phyloP scores from a whole-genome alignment of 116 monocot species.

The Phalaenopsis hybrid region DNA sequence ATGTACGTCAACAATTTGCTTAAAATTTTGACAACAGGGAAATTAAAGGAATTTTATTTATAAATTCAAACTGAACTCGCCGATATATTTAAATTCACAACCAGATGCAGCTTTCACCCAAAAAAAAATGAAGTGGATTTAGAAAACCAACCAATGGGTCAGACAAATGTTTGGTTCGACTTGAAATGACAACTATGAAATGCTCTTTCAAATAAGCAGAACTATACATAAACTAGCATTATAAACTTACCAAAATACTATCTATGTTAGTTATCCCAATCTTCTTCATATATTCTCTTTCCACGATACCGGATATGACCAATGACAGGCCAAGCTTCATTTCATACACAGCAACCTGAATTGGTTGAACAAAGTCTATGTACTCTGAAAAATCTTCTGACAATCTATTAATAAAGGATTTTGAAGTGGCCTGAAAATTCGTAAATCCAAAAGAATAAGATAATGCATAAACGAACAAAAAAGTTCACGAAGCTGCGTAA shows the following conservation, averaged over 20 bases:
- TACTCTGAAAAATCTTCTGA: slow-evolving; percentile 67
- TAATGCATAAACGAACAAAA: neutral
- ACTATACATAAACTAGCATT: neutral
- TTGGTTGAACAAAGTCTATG: slow-evolving; percentile 71
- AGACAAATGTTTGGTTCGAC: neutral
- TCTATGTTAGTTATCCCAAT: slow-evolving; percentile 24
- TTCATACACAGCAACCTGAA: slow-evolving; percentile 90
- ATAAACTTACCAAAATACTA: slow-evolving; percentile 45
- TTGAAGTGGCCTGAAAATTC: slow-evolving; percentile 38
- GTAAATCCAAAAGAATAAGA: neutral
- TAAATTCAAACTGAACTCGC: too few relatives aligned
- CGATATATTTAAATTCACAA: neutral
- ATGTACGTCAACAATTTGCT: too few relatives aligned
- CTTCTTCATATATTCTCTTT: slow-evolving; percentile 48
- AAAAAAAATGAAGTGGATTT: neutral
- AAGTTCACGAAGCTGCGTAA: neutral
- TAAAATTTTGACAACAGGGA: too few relatives aligned
- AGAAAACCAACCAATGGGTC: neutral
- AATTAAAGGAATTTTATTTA: too few relatives aligned
- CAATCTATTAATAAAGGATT: slow-evolving; percentile 48
- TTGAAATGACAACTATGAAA: neutral
- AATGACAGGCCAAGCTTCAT: slow-evolving; percentile 87
- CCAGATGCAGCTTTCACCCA: neutral
- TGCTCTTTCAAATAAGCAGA: slow-evolving; percentile 1
- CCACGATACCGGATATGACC: slow-evolving; percentile 37